Evolutionary conservation across 306 rosid species (phyloP).

Genomic region (Oxytropis ochrocephala): DNA sequence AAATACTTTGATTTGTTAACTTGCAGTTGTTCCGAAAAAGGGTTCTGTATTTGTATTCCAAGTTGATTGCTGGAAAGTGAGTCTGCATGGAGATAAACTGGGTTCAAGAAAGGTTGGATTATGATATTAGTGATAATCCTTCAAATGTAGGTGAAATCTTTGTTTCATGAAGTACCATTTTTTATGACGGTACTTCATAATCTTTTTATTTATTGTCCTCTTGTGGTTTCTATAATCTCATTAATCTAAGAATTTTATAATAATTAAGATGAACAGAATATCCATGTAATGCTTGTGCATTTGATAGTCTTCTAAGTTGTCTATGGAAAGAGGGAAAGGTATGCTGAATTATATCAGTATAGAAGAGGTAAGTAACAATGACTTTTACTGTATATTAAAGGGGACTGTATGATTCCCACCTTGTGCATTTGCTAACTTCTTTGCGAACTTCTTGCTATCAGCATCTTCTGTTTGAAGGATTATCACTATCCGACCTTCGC

Average conservation of each 20-base stretch:
- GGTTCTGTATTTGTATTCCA: slow-evolving; percentile 58
- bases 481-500: too few species aligned
- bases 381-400: too few species aligned
- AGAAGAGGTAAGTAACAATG: too few species aligned
- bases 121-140: slow-evolving; percentile 18
- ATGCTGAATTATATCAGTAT: neutral
- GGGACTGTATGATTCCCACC: too few species aligned
- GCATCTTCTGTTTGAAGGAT: too few species aligned
- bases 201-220: neutral
- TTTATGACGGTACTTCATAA: neutral
- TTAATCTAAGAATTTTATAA: neutral
- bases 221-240: neutral
- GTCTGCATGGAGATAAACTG: slow-evolving; percentile 75
- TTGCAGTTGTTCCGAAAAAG: slow-evolving; percentile 82
- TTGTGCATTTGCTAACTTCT: too few species aligned
- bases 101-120: slow-evolving; percentile 51
- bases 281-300: neutral
- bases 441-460: too few species aligned
- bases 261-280: neutral
- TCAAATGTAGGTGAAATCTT: slow-evolving; percentile 13
- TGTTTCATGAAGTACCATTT: neutral
- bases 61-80: slow-evolving; percentile 79
- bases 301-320: neutral
- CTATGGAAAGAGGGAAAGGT: neutral
- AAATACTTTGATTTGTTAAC: slow-evolving; percentile 16